Evolutionary conservation across 2,329 filamentous ascomycete species (phyloP).

Genomic region (Huntiella omanensis): DNA sequence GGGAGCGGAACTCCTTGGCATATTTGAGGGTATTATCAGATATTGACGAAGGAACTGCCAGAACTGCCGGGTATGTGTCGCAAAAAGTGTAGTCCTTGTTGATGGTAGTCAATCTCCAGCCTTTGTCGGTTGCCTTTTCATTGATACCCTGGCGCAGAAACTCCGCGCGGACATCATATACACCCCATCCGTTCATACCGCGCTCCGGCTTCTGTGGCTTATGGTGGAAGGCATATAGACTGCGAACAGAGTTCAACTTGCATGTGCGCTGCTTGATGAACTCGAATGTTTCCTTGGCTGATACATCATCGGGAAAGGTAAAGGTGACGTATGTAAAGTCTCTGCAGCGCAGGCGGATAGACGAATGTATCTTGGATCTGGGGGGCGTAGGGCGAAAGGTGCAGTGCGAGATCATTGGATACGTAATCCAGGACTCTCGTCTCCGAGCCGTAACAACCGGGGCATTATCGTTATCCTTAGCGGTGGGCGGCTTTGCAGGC

Average conservation of each 20-base stretch:
- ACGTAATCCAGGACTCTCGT: constrained; percentile 80
- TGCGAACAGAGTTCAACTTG: constrained; percentile 65
- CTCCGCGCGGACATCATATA: constrained; percentile 75
- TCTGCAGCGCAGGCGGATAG: constrained; percentile 72
- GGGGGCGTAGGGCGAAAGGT: constrained; percentile 55
- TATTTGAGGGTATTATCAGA: constrained; percentile 97
- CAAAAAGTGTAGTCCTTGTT: constrained; percentile 84
- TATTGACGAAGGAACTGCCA: constrained; percentile 72
- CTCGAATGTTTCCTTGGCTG: constrained; percentile 72
- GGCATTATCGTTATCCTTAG: constrained; percentile 12
- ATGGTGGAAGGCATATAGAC: constrained; percentile 80
- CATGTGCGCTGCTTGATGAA: constrained; percentile 67
- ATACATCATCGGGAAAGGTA: constrained; percentile 57
- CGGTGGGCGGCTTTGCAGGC: constrained; percentile 14
- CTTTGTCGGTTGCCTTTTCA: constrained; percentile 54
- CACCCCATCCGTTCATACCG: constrained; percentile 57
- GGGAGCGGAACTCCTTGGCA: constrained; percentile 72
- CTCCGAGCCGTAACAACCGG: constrained; percentile 14
- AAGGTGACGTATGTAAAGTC: constrained; percentile 92
- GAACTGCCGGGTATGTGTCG: constrained; percentile 70
- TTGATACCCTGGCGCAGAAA: constrained; percentile 77
- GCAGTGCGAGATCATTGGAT: constrained; percentile 74
- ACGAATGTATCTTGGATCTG: constrained; percentile 51
- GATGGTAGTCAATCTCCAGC: constrained; percentile 80
- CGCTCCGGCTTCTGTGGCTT: constrained; percentile 55